Conservation (phyloP, 306 rosid genomes). For the Astragalus glycyphyllos region DNA sequence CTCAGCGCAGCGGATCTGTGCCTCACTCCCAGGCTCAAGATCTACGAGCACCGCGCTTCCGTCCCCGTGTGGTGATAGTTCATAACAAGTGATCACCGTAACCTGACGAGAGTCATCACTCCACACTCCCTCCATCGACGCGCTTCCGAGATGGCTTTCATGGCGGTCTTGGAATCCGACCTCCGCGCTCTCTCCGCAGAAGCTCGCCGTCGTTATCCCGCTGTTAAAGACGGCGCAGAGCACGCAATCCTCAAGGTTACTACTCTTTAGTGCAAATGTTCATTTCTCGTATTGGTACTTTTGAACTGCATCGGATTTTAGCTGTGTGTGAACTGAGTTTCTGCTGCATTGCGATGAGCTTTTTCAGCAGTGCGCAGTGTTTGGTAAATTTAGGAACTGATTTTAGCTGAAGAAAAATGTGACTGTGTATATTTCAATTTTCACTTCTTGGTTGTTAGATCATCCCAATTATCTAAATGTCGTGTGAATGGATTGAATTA, state of each 20-base stretch:
- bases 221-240: conserved; percentile 94
- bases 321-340: conserved; percentile 24
- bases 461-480: conserved; percentile 16
- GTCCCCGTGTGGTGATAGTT: conserved; percentile 22
- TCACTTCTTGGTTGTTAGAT: conserved; percentile 24
- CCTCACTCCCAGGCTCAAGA: conserved; percentile 46
- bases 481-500: not conserved
- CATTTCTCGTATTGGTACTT: not conserved
- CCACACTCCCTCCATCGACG: conserved; percentile 21
- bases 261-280: conserved; percentile 10
- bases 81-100: conserved; percentile 28
- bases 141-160: conserved; percentile 83
- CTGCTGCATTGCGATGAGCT: conserved; percentile 38
- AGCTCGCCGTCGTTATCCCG: conserved; percentile 98
- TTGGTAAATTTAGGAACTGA: conserved; percentile 31
- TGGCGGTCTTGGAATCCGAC: conserved; percentile 98
- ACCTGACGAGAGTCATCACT: conserved; percentile 18
- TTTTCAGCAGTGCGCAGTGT: conserved; percentile 31
- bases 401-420: conserved; percentile 19
- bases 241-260: conserved; percentile 90
- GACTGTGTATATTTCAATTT: conserved; percentile 21
- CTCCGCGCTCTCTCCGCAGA: conserved; percentile 97
- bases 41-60: conserved; percentile 44
- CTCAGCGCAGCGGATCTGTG: conserved; percentile 40
- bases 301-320: conserved; percentile 35